These are phyloP conservation scores for Hortiboletus flavorubellus DNA, from an alignment of 768 basidiomycete species.

Conservation along the genomic window DNA sequence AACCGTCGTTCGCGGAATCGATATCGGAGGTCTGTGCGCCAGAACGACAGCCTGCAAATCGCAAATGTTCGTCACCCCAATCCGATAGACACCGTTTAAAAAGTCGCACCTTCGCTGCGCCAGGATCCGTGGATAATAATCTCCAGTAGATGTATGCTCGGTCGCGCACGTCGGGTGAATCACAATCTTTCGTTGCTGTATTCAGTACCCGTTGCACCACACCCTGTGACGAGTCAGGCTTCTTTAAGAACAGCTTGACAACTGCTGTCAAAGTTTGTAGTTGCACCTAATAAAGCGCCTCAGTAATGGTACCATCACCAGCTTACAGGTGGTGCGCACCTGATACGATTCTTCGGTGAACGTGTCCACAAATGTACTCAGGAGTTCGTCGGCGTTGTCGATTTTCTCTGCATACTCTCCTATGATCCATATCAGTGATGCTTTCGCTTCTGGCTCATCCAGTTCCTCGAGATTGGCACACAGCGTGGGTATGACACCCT, in stretches of 20 bases:
- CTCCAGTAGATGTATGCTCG: conserved; percentile 99
- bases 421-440: conserved; percentile 98
- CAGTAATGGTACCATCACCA: not conserved
- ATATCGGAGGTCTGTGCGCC: conserved; percentile 89
- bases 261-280: conserved; percentile 88
- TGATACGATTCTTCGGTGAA: conserved; percentile 94
- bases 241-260: conserved; percentile 94
- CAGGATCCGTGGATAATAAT: conserved; percentile 89
- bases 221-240: conserved; percentile 88
- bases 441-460: conserved; percentile 97
- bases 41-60: conserved; percentile 74
- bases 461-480: conserved; percentile 95
- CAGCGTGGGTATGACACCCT: conserved; percentile 93
- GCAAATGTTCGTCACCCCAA: not conserved
- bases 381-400: conserved; percentile 91
- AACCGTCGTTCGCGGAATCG: conserved; percentile 88
- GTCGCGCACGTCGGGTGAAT: conserved; percentile 95
- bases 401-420: conserved; percentile 98
- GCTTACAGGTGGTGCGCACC: conserved; percentile 36
- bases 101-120: conserved; percentile 80
- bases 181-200: conserved; percentile 95
- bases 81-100: not conserved
- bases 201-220: conserved; percentile 90
- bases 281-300: conserved; percentile 49
- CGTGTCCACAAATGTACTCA: conserved; percentile 85